Base-by-base conservation (phyloP, 352 stramenopile genomes). In the Aphanomyces invadans region DNA sequence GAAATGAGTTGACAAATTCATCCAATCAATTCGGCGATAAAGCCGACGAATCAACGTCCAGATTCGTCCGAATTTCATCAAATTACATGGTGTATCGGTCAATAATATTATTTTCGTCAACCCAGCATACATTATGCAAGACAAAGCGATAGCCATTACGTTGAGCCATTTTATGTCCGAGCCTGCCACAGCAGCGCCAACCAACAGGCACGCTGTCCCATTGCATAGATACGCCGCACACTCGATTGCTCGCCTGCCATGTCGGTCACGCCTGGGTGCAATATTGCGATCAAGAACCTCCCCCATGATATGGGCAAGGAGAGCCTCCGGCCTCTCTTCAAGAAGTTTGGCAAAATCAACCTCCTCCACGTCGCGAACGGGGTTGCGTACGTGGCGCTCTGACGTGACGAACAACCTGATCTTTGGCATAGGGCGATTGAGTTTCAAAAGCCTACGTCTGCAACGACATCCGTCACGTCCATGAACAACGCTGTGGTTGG, bases 341-440 rank as follows among this genome's bases (percentile, higher is more conserved):
- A 67, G 60, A 67, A 56, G 60, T 67, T 67, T 57, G 60, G 60
- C 49, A 56, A 57, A 42, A 57, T 67, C 60, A 46, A 45, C 29
- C 17, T 33, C 9, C 10, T 67, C 19, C 55, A 29, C 29, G 33
- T 67, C 17, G 39, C 15, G 19, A 31, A 67, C 57, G 60, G 60
- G 28, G 29, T 42, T 2, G 60, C 39, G 60, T 67, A 67, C 60
- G 60, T 67, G 10, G 4, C 31, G 19, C 19, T 29, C 45, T 9
- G 9, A 56, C 19, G 49, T 17, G 28, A 56, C 23, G 9, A 9
- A 33, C 17, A 15, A 45, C 12, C 42, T 63, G 19, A 63, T 32
- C 11, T 54, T 10, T 48, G 28, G 11, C 11, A 17, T 63, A 63
- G 55, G n/a, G 21, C 29, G 4, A 63, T 63, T 33, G 55, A 63